Base-by-base conservation (phyloP, 192 early-diverging fungal genomes). In the Phlyctochytrium arcticum region DNA sequence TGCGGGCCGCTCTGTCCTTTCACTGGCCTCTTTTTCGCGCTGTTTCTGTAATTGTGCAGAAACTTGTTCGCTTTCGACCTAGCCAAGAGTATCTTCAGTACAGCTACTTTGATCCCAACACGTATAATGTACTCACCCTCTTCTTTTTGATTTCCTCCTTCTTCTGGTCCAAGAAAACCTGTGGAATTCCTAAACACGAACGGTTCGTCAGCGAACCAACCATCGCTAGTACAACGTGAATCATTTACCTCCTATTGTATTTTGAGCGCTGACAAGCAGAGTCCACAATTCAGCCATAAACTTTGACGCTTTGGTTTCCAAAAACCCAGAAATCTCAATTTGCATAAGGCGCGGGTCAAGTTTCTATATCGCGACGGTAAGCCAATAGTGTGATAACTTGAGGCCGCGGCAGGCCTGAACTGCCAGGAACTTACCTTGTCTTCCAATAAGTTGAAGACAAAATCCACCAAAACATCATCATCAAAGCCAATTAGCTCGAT, bases 261-360 rank as follows among this genome's bases (percentile, higher is more conserved):
- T 77, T 63, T 98, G 94, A 3, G 96, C 96, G 68, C 87, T 89
- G n/a, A 96, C 64, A 7, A 98, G 74, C 10, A 95, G 73, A n/a
- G 77, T 77, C 96, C 96, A 99, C 10, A 99, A 81, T 57, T 89
- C 87, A 35, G 85, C 77, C 66, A 97, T 87, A 75, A 99, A 98
- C 4, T 57, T 70, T 31, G 78, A 76, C 5, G 96, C 79, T 32
- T 90, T 92, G 21, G 78, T 79, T 65, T 94, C 92, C 21, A 99
- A 74, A 60, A 99, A 99, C 9, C 94, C 94, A 3, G 93, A 94
- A 7, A 99, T 78, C 62, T 92, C 92, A 57, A 98, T 93, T 72
- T 99, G 96, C 80, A 99, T 92, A 19, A 80, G 65, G 60, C 87
- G 88, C 36, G 94, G 91, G 74, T 98, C 96, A 9, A 88, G 85